Evolutionary conservation across 306 rosid species (phyloP), one percentile per base, ranked within the genome.

Genomic region (Cucumis hystrix): DNA sequence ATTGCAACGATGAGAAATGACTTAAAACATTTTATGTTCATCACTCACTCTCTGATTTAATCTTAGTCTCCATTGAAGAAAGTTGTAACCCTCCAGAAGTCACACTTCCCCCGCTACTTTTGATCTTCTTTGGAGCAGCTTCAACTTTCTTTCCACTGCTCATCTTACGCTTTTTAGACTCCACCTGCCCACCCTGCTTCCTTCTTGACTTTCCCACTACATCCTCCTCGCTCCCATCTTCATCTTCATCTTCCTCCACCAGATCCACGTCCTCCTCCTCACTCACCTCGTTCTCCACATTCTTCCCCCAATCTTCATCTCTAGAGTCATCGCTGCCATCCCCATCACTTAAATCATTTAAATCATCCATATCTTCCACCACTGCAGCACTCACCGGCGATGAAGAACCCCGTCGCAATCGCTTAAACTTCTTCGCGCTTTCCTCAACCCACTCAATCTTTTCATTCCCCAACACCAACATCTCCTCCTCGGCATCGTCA

Each of bases 281-380:
- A 63, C 37, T 83, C 54, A 52, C 80, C 64, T 83, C 85, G 30
- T 76, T 77, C 41, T 41, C 90, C 75, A 59, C 86, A 83, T 82
- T 87, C 77, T 88, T 85, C 43, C 81, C 93, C 97, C 97, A 92
- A 78, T 92, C 97, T 47, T 89, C 93, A 55, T 90, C 97, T 5
- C 82, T 78, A 4, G 90, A 90, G 83, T 90, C 98, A 76, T 91
- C 91, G 13, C 55, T 87, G 10, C 7, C 85, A 6, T 56, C 83
- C 56, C 33, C 69, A 60, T 78, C 87, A 15, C 30, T 28, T 28
- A 28, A 28, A 28, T 28, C 30, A 28, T 81, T 85, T 49, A 74
- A 75, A 35, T 69, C 80, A 28, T 83, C 83, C 15, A 43, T 30
- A 66, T 68, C 79, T 10, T 77, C 86, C 41, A 57, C 80, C 56